These are phyloP conservation scores for Theileria sp. DNA, from an alignment of 169 alveolate genomes.

Conservation along the genomic window DNA sequence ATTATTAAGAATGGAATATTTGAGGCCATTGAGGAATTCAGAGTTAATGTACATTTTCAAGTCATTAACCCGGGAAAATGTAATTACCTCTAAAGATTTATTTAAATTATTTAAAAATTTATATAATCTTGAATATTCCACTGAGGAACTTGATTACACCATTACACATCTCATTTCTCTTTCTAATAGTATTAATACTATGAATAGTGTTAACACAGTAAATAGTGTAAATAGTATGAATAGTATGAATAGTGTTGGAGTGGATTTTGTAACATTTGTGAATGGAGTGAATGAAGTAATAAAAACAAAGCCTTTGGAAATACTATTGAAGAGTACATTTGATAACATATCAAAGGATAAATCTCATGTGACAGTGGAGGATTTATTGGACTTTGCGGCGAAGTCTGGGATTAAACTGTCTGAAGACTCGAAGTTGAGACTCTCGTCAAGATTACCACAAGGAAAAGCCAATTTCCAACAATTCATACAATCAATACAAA, in stretches of 20 bases:
- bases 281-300: conserved; percentile 37
- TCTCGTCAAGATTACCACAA: conserved; percentile 43
- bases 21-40: conserved; percentile 13
- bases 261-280: conserved; percentile 48
- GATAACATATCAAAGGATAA: conserved; percentile 17
- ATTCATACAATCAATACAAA: not conserved
- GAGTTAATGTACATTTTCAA: conserved; percentile 52
- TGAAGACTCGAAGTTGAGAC: conserved; percentile 45
- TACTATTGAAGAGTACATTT: conserved; percentile 36
- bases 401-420: conserved; percentile 37
- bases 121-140: not conserved
- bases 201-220: no score
- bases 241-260: conserved; percentile 26
- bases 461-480: conserved; percentile 35
- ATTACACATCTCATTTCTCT: not conserved
- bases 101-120: not conserved
- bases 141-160: not conserved
- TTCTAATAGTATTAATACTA: no score
- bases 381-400: conserved; percentile 32
- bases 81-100: conserved; percentile 22
- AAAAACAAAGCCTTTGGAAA: conserved; percentile 27
- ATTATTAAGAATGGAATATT: not conserved
- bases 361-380: conserved; percentile 33
- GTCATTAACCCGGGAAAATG: conserved; percentile 33
- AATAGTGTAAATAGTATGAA: not conserved